These are phyloP conservation scores for Sanghuangporus sanghuang DNA, from an alignment of 1,284 basidiomycete genomes.

Conservation along the genomic window DNA sequence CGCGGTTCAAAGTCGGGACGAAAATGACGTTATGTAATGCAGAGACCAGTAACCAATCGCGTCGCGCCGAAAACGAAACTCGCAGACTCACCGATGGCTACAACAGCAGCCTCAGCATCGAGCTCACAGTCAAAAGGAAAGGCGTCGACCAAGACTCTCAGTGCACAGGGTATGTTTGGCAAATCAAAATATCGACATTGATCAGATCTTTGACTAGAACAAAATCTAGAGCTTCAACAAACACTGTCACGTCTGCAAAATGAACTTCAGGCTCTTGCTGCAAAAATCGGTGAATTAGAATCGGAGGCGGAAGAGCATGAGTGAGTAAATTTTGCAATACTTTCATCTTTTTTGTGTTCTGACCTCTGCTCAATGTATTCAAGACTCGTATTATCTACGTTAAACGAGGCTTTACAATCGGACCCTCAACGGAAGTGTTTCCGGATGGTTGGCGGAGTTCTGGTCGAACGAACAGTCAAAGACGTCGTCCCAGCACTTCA, in stretches of 20 bases:
- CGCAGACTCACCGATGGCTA: not conserved
- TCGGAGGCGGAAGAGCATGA: conserved; percentile 89
- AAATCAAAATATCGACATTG: not conserved
- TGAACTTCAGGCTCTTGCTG: conserved; percentile 80
- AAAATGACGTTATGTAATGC: conserved; percentile 11
- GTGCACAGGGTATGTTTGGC: conserved; percentile 60
- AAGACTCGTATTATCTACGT: conserved; percentile 86
- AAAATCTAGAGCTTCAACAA: conserved; percentile 73
- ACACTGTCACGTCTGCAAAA: conserved; percentile 71
- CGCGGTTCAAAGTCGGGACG: conserved; percentile 7
- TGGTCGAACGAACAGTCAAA: conserved; percentile 94
- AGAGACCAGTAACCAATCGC: conserved; percentile 5
- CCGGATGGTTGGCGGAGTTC: conserved; percentile 90
- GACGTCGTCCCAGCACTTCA: conserved; percentile 90
- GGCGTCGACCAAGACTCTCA: conserved; percentile 40
- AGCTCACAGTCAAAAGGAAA: conserved; percentile 37
- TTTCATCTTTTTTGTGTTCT: not conserved
- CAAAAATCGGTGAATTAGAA: conserved; percentile 92
- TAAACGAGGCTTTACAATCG: conserved; percentile 70
- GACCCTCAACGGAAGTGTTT: conserved; percentile 95
- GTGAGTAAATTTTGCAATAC: conserved; percentile 35
- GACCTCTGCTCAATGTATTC: not conserved
- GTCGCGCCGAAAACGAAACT: conserved; percentile 10
- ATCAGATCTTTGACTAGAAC: conserved; percentile 20
- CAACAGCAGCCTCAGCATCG: conserved; percentile 26